Percentiles rank a stretch among this genome's conserved stretches.
phyloP scores from a whole-genome alignment of 169 alveolate genomes.

The Toxoplasma gondii region DNA sequence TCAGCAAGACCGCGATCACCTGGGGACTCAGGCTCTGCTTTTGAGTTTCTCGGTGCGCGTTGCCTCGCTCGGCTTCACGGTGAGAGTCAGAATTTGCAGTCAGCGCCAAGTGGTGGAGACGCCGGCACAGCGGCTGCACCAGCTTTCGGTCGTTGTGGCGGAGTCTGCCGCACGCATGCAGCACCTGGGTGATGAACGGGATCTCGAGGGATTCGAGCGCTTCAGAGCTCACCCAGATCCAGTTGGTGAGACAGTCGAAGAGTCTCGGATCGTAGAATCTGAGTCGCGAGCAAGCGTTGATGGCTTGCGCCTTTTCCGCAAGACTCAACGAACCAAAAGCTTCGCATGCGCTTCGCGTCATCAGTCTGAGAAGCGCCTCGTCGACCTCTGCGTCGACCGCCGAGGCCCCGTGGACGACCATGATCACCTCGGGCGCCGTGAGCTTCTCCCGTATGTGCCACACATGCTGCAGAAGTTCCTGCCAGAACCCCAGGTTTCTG shows the following conservation, averaged over 20 bases:
- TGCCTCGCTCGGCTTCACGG: not conserved
- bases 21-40: not conserved
- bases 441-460: not conserved
- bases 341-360: not conserved
- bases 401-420: conserved; percentile 15
- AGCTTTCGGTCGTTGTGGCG: not conserved
- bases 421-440: not conserved
- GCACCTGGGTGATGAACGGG: conserved; percentile 9
- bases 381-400: not conserved
- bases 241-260: not conserved
- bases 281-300: conserved; percentile 5
- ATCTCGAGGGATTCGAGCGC: not conserved
- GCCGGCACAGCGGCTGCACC: not conserved
- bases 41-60: not conserved
- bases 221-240: not conserved
- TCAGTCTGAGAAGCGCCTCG: not conserved
- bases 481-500: not conserved
- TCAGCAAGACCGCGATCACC: not conserved
- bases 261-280: not conserved
- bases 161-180: conserved; percentile 33
- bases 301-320: not conserved
- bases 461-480: not conserved
- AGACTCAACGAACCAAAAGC: not conserved
- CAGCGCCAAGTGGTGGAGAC: not conserved
- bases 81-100: not conserved